A percentile compares a stretch with the other conserved stretches of the same genome.
Evolutionary conservation across 148 eudicot genomes (phyloP).

Genomic region (Amaranthus palmeri): DNA sequence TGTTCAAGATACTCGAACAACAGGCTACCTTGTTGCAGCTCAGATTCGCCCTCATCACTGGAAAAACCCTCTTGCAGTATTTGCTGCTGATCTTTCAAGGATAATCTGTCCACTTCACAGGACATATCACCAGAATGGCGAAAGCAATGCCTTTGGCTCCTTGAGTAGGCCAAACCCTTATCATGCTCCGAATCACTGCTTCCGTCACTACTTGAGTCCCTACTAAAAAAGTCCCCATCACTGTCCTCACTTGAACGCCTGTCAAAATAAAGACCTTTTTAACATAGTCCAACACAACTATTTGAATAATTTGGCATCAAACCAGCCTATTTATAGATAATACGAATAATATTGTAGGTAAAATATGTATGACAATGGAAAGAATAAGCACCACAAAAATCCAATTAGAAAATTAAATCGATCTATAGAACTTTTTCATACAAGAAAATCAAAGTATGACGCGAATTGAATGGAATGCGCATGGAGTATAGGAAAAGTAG

Average conservation of each 20-base stretch:
- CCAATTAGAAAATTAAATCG: background rate
- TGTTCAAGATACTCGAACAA: constrained; percentile 68
- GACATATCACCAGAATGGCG: constrained; percentile 28
- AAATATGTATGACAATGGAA: background rate
- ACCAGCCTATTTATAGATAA: background rate
- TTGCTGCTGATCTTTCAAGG: constrained; percentile 36
- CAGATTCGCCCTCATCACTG: constrained; percentile 74
- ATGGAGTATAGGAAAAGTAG: background rate
- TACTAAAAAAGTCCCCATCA: constrained; percentile 54
- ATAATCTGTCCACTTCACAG: constrained; percentile 31
- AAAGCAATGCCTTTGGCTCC: constrained; percentile 29
- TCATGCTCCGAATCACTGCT: constrained; percentile 78
- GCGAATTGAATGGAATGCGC: background rate
- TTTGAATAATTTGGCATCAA: background rate
- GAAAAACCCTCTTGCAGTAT: constrained; percentile 59
- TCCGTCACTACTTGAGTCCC: constrained; percentile 79
- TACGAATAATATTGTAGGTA: background rate
- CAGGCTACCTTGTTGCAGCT: constrained; percentile 41
- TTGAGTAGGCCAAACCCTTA: constrained; percentile 30
- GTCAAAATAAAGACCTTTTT: constrained; percentile 17
- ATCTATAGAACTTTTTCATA: background rate
- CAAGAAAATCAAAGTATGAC: background rate
- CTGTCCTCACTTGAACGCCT: constrained; percentile 71
- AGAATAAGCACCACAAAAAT: background rate
- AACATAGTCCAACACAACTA: constrained; percentile 18